These are phyloP conservation scores for Endothia cerciana DNA, from an alignment of 2,329 filamentous ascomycete genomes.

Conservation along the genomic window DNA sequence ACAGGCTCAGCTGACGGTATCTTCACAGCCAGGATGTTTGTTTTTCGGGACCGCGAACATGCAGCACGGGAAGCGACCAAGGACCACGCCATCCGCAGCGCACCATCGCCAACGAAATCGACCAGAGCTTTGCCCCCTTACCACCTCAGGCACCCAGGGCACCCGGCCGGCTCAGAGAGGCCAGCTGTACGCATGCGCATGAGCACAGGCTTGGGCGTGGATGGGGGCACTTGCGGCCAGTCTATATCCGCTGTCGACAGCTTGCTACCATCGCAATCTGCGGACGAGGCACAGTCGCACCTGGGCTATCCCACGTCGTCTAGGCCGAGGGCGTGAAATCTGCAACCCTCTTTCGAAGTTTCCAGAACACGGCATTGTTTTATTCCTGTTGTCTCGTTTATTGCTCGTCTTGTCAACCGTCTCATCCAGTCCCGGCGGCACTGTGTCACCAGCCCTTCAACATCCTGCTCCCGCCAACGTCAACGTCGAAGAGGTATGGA, in stretches of 20 bases:
- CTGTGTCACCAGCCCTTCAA: conserved; percentile 19
- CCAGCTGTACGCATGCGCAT: background rate
- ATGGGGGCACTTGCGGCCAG: background rate
- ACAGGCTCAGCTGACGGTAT: background rate
- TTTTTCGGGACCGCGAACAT: background rate
- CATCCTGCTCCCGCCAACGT: conserved; percentile 17
- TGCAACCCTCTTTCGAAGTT: conserved; percentile 9
- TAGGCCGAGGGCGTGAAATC: background rate
- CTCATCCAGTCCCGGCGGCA: conserved; percentile 4
- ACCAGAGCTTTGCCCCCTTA: background rate
- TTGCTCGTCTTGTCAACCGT: background rate
- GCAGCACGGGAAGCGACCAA: background rate
- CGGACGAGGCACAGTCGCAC: background rate
- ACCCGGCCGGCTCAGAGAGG: background rate
- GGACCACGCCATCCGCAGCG: background rate
- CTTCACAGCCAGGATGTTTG: background rate
- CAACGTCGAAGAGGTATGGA: conserved; percentile 20
- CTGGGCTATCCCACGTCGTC: background rate
- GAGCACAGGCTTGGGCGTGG: background rate
- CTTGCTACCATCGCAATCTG: background rate
- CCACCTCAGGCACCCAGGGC: background rate
- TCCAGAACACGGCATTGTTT: conserved; percentile 9
- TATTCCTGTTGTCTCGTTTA: background rate
- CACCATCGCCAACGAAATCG: background rate
- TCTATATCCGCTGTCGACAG: background rate